Base-by-base conservation (phyloP, 768 basidiomycete species). In the Boletus sp. region DNA sequence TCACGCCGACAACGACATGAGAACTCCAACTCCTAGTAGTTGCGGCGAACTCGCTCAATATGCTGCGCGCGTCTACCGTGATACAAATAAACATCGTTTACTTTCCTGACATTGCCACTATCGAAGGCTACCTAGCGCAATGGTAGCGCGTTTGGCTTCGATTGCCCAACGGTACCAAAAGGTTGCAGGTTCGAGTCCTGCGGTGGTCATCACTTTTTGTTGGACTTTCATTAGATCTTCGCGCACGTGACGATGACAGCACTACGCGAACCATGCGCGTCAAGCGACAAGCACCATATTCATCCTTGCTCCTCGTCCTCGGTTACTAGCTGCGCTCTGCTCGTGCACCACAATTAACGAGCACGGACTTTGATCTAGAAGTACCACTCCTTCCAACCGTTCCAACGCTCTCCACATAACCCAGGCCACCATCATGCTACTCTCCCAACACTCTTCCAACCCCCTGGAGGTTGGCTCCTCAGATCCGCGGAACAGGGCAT, bases 101-200 rank as follows among this genome's bases (percentile, higher is more conserved):
- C 2, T 1, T 1, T 1, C 1, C 25, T 14, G 5, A 7, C 0
- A 0, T 2, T 1, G 0, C 0, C 0, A 0, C 0, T 17, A 1
- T 11, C 7, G 47, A 75, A 72, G 84, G 83, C 81, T 84, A 82
- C 85, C 85, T 90, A 76, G 87, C 88, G 85, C 88, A 89, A 90
- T 89, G 88, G 88, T 88, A 90, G 88, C 88, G 88, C 88, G 87
- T 90, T 88, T 89, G 87, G 87, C 87, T 90, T 90, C 88, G 87
- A 88, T 80, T 64, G 84, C 83, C 77, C 60, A 72, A 75, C 72
- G 83, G 75, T 58, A 90, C 88, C 88, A 89, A 88, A 87, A 90
- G 89, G 88, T 85, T 90, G 88, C 88, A 90, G 88, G 89, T 90
- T 90, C 88, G 87, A 90, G 87, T 88, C 88, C 88, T 89, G 88